These are phyloP conservation scores for Trichophyton schoenleinii DNA, from an alignment of 2,329 filamentous ascomycete genomes.

Conservation along the genomic window DNA sequence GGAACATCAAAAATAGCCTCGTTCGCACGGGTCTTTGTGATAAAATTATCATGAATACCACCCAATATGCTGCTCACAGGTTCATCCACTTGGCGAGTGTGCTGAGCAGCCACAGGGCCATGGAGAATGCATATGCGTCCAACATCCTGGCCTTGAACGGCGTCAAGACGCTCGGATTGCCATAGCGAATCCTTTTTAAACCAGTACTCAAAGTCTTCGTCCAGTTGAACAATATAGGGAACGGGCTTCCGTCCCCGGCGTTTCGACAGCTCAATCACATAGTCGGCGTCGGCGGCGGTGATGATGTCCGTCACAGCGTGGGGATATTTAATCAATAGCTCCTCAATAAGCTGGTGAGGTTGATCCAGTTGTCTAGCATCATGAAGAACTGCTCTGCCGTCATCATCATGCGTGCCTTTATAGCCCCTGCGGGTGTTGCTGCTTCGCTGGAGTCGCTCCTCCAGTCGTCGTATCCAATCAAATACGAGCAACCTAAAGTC, in stretches of 20 bases:
- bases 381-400: not conserved
- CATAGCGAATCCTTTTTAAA: constrained; percentile 99
- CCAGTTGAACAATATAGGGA: constrained; percentile 83
- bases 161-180: constrained; percentile 96
- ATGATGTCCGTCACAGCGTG: constrained; percentile 58
- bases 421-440: no score
- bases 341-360: not conserved
- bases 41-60: constrained; percentile 77
- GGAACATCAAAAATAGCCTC: not conserved
- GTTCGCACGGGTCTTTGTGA: constrained; percentile 39
- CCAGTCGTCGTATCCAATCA: constrained; percentile 91
- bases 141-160: constrained; percentile 91
- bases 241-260: constrained; percentile 89
- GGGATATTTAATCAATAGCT: not conserved
- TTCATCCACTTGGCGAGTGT: constrained; percentile 83
- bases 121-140: constrained; percentile 92
- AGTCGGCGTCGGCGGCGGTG: constrained; percentile 94
- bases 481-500: constrained; percentile 73
- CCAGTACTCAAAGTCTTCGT: constrained; percentile 96
- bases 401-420: constrained; percentile 37
- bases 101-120: constrained; percentile 74
- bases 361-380: not conserved
- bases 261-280: constrained; percentile 88
- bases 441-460: constrained; percentile 55
- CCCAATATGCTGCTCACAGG: constrained; percentile 92